A percentile compares a stretch with the other conserved stretches of the same genome.
Conservation (phyloP, 495 filamentous ascomycete genomes). For the Penicillium alfredii region DNA sequence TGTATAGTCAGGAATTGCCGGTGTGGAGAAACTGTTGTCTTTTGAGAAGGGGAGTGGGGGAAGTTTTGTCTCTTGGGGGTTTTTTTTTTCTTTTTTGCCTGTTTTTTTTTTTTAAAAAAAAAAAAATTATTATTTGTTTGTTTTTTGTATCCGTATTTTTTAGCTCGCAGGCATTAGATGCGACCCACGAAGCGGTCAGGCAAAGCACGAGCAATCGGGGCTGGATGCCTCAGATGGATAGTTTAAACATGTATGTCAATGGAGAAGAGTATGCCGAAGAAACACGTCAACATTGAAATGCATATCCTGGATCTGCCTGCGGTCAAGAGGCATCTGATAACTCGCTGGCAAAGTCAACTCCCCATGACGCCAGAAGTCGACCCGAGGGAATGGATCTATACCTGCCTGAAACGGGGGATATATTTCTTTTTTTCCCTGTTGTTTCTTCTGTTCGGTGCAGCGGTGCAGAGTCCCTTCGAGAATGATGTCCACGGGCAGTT, state of each 20-base stretch:
- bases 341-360: conserved; percentile 5
- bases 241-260: conserved; percentile 9
- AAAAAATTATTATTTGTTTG: no score
- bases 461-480: no score
- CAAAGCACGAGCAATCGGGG: conserved; percentile 10
- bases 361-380: not conserved
- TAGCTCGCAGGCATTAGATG: conserved; percentile 15
- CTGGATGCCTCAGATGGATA: conserved; percentile 11
- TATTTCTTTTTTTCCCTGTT: no score
- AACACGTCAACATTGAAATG: conserved; percentile 8
- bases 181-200: conserved; percentile 15
- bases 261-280: not conserved
- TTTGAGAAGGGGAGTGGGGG: no score
- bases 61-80: no score
- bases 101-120: no score
- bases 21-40: no score
- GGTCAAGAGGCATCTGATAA: conserved; percentile 19
- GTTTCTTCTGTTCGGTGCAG: no score
- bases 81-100: no score
- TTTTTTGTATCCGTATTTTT: no score
- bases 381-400: conserved; percentile 5
- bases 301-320: conserved; percentile 23
- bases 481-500: conserved; percentile 7
- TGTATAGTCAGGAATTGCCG: no score
- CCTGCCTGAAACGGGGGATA: no score